Base-by-base conservation (phyloP, 345 rosid genomes). In the Lepidium didymum region DNA sequence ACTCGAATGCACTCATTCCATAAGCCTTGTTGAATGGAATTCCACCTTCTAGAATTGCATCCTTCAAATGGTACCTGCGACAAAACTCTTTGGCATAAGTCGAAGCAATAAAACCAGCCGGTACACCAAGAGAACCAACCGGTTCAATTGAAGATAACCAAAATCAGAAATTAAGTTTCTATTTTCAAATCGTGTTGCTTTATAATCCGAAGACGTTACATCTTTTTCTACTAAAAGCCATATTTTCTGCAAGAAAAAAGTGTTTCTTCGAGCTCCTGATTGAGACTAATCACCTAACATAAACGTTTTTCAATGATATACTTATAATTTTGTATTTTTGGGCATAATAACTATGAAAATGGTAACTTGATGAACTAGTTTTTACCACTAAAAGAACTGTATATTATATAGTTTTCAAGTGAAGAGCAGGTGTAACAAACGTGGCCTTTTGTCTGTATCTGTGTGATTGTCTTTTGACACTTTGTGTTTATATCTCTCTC, bases 21-120 rank as follows among this genome's bases (percentile, higher is more conserved):
- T 88, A 79, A 0, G 93, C 93, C 70, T 86, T 92, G 83, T 84
- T 85, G 60, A 92, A 90, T 6, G 96, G 90, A 50, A 85, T 84
- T 11, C 93, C 90, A 21, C 93, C 96, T 5, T 90, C 93, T 19
- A 88, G 85, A 55, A 92, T 67, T 27, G 89, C 87, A 64, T 90
- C 96, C 56, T 86, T 92, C 83, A 92, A 69, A 76, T 88, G 58
- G 64, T 86, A 88, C 93, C 93, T 89, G 40, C 8, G 60, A 61
- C 27, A 49, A 49, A 18, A 40, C 14, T 56, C 65, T 6, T 62
- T 64, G 15, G 7, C 42, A 63, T 72, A 12, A 64, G 53, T 62
- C 13, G 34, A 43, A 23, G 46, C 1, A 10, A 29, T 27, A 29
- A 27, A 29, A 6, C 33, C 33, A 29, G 2, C 44, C 67, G 44